phyloP scores from a whole-genome alignment of 2,329 filamentous ascomycete species.

The Periconia sp. region DNA sequence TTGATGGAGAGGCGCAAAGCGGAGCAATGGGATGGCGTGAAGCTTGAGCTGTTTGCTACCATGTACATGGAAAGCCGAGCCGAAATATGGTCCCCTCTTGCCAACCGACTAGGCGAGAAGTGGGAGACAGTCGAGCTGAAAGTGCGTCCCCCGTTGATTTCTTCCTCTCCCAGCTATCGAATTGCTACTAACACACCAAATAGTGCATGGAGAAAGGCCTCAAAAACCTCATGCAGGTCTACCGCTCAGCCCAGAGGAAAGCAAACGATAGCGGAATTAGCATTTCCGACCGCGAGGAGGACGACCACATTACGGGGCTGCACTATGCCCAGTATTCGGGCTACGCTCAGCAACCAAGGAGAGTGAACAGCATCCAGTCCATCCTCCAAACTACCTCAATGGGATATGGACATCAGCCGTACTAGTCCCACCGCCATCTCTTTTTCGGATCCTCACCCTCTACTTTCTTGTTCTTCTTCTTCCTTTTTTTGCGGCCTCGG shows the following conservation, averaged over 20 bases:
- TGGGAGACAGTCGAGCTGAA: conserved; percentile 76
- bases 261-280: conserved; percentile 72
- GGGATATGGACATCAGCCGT: conserved; percentile 18
- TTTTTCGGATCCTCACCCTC: conserved; percentile 3
- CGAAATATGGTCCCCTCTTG: conserved; percentile 79
- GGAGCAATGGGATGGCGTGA: conserved; percentile 77
- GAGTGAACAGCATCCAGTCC: conserved; percentile 44
- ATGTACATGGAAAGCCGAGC: conserved; percentile 79
- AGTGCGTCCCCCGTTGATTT: conserved; percentile 50
- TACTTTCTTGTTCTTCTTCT: background rate
- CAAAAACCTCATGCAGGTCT: conserved; percentile 74
- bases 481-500: conserved; percentile 12
- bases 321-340: conserved; percentile 24
- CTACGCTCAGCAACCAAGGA: conserved; percentile 26
- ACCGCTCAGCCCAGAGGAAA: conserved; percentile 67
- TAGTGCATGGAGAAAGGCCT: conserved; percentile 83
- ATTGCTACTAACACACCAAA: conserved; percentile 12
- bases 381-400: conserved; percentile 34
- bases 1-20: conserved; percentile 73
- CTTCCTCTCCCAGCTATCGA: background rate
- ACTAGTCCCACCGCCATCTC: conserved; percentile 13
- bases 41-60: conserved; percentile 72
- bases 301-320: conserved; percentile 34
- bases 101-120: conserved; percentile 59
- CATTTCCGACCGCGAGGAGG: conserved; percentile 52